A percentile compares a stretch with the other conserved stretches of the same genome.
phyloP scores from a whole-genome alignment of 2,329 filamentous ascomycete species.

The Aspergillus calidoustus region DNA sequence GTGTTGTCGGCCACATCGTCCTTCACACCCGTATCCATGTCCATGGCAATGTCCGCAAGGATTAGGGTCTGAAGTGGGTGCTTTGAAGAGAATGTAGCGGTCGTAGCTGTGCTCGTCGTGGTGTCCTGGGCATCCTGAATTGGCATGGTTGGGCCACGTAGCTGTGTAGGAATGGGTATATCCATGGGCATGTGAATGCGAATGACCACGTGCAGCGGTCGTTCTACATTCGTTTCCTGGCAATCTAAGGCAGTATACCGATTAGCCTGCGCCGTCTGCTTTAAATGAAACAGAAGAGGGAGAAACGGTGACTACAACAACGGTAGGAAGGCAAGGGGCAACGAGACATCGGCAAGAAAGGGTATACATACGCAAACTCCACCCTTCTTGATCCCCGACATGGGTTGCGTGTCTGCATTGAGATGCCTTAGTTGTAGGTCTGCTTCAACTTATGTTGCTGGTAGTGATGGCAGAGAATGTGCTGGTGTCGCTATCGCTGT shows the following conservation, averaged over 20 bases:
- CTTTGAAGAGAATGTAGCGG: background rate
- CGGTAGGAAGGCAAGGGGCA: background rate
- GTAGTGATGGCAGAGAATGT: background rate
- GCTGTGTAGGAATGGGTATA: background rate
- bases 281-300: background rate
- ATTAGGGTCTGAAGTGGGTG: background rate
- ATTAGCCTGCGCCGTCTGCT: background rate
- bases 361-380: background rate
- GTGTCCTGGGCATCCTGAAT: background rate
- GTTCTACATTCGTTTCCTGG: background rate
- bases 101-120: background rate
- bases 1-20: background rate
- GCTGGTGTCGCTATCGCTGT: background rate
- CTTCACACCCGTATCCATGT: background rate
- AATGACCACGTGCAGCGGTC: background rate
- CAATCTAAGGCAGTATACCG: background rate
- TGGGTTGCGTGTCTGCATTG: slow-evolving; percentile 1
- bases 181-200: background rate
- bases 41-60: background rate
- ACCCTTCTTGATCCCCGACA: background rate
- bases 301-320: too few relatives aligned
- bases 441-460: background rate
- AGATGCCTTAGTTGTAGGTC: background rate
- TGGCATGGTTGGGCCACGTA: background rate
- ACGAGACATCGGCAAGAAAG: background rate